Conservation (phyloP, 495 filamentous ascomycete genomes). For the Astrothelium macrocarpum region DNA sequence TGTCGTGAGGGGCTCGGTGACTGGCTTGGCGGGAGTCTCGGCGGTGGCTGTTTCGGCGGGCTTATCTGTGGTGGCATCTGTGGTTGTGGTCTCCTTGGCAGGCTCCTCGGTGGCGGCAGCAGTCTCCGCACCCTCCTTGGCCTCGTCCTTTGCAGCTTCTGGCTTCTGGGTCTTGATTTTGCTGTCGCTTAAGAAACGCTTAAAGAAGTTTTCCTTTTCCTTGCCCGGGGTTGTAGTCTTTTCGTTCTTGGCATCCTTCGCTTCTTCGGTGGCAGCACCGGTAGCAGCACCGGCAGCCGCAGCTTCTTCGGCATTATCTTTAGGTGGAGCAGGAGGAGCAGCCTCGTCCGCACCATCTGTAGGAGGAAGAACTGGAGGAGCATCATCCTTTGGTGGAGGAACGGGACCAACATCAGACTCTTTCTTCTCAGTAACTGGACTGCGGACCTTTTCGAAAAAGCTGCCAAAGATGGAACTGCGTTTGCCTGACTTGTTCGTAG, state of each 20-base stretch:
- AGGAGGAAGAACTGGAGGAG: conserved; percentile 22
- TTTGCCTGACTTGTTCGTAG: conserved; percentile 30
- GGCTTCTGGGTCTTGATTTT: conserved; percentile 14
- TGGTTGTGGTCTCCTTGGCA: conserved; percentile 17
- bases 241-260: not conserved
- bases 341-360: conserved; percentile 5
- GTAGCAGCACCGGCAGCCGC: conserved; percentile 3
- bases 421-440: conserved; percentile 34
- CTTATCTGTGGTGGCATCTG: conserved; percentile 9
- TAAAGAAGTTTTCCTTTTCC: conserved; percentile 43
- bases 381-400: conserved; percentile 11
- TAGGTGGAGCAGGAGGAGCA: conserved; percentile 2
- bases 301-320: conserved; percentile 11
- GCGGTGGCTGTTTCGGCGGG: conserved; percentile 13
- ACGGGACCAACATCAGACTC: conserved; percentile 28
- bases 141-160: conserved; percentile 1
- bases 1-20: conserved; percentile 20
- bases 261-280: not conserved
- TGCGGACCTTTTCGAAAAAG: conserved; percentile 29
- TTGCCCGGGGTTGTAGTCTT: conserved; percentile 15
- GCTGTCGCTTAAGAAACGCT: conserved; percentile 39
- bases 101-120: conserved; percentile 22
- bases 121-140: conserved; percentile 11
- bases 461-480: conserved; percentile 34
- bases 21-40: conserved; percentile 23